Conservation (phyloP, 805 yeast species). For the Wickerhamomyces sydowiorum region DNA sequence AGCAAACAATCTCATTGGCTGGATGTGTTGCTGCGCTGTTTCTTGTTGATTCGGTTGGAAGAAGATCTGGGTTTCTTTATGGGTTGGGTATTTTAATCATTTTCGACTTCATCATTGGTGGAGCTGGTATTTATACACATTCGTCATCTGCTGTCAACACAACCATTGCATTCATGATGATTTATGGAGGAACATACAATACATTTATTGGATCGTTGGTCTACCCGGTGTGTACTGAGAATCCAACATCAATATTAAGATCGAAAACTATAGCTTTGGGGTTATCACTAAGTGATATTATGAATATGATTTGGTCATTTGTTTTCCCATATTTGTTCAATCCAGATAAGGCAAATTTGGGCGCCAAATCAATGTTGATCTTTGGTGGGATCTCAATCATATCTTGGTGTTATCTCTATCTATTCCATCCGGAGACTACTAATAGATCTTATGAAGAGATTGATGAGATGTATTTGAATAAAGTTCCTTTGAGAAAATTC, state of each 20-base stretch:
- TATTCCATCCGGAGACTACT: slow-evolving; percentile 49
- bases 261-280: slow-evolving; percentile 30
- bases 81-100: slow-evolving; percentile 22
- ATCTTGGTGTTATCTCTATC: slow-evolving; percentile 32
- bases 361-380: slow-evolving; percentile 38
- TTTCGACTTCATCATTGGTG: slow-evolving; percentile 20
- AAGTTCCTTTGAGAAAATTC: slow-evolving; percentile 26
- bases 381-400: slow-evolving; percentile 31
- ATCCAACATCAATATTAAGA: slow-evolving; percentile 33
- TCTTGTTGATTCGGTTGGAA: slow-evolving; percentile 22
- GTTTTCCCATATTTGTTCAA: slow-evolving; percentile 40
- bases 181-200: slow-evolving; percentile 28
- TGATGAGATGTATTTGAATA: slow-evolving; percentile 39
- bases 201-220: slow-evolving; percentile 31
- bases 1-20: slow-evolving; percentile 23
- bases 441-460: slow-evolving; percentile 49
- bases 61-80: slow-evolving; percentile 21
- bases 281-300: slow-evolving; percentile 20
- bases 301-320: slow-evolving; percentile 28
- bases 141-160: slow-evolving; percentile 7
- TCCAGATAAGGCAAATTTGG: slow-evolving; percentile 33
- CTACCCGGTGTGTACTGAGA: slow-evolving; percentile 30
- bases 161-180: slow-evolving; percentile 22
- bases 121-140: slow-evolving; percentile 14
- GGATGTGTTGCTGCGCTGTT: slow-evolving; percentile 26